Evolutionary conservation across 345 rosid species (phyloP), one percentile per base, ranked within the genome.

Genomic region (Camelina sativa): DNA sequence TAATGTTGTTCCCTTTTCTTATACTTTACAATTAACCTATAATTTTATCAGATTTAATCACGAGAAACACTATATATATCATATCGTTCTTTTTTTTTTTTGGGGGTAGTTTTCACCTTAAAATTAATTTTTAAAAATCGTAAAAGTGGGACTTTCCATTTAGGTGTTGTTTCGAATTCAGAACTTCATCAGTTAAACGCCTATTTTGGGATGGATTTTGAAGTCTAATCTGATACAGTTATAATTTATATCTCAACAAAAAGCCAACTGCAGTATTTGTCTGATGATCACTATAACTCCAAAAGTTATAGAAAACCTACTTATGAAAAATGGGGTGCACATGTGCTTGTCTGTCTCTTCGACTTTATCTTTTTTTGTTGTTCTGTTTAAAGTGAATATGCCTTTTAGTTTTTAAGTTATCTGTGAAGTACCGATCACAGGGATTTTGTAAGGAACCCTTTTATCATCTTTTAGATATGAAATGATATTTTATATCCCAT

Each of bases 341-440:
- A 75, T 75, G 79, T 41, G 62, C 74, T 41, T 60, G 69, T 75
- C 55, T 63, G 70, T 63, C 41, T 56, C 55, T 67, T 50, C 65
- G 9, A 40, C 48, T n/a, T 58, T 28, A 28, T 20, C 11, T 17
- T 25, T 28, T 28, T 19, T 40, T 59, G 41, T 38, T 41, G 73
- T 54, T 60, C 47, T 19, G 67, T 60, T 58, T 67, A 75, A 75
- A 75, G 79, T 8, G 56, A 67, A 13, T 5, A 67, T 51, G 40
- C 37, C 56, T 75, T 67, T 67, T 38, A 67, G 48, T 30, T 51
- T 51, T 41, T 7, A 52, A 52, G 62, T 60, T 67, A 75, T 75
- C 54, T 75, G 66, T 67, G 68, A 75, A 60, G 79, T 75, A 67
- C 79, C 79, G 68, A 61, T 68, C 79, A 75, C 8, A 67, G 3